phyloP scores from a whole-genome alignment of 768 basidiomycete genomes.

The Leccinellum luteum region DNA sequence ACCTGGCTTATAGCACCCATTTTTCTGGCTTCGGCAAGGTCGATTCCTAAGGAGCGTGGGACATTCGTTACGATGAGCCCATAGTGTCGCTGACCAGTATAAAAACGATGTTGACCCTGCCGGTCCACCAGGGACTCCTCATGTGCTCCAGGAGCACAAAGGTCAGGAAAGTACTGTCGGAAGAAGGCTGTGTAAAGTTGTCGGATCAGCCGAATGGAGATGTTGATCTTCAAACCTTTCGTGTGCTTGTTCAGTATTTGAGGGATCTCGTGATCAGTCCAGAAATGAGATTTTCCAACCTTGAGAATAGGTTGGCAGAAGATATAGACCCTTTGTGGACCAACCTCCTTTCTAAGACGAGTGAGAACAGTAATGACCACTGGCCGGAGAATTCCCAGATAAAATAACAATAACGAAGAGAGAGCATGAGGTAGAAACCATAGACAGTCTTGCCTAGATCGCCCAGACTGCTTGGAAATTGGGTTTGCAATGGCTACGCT shows the following conservation, averaged over 20 bases:
- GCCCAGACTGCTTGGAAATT: not conserved
- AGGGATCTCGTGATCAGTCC: not conserved
- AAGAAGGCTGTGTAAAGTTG: no score
- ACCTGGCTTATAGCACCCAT: not conserved
- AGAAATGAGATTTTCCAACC: no score
- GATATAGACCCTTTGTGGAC: no score
- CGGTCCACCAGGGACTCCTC: no score
- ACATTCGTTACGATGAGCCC: not conserved
- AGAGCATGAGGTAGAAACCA: not conserved
- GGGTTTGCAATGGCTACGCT: not conserved
- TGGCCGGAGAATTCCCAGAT: not conserved
- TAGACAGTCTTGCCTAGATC: not conserved
- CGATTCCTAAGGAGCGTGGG: not conserved
- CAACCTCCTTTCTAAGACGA: not conserved
- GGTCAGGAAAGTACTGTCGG: no score
- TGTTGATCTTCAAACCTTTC: no score
- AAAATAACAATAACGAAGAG: not conserved
- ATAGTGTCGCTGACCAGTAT: not conserved
- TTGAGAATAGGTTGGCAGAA: no score
- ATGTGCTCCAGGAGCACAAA: no score
- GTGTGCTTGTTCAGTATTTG: no score
- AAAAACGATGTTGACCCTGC: not conserved
- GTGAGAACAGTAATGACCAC: not conserved
- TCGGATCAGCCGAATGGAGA: no score
- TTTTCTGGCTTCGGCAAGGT: not conserved